Evolutionary conservation across 2,329 filamentous ascomycete genomes (phyloP).

Genomic region (Arachnomyces sp.): DNA sequence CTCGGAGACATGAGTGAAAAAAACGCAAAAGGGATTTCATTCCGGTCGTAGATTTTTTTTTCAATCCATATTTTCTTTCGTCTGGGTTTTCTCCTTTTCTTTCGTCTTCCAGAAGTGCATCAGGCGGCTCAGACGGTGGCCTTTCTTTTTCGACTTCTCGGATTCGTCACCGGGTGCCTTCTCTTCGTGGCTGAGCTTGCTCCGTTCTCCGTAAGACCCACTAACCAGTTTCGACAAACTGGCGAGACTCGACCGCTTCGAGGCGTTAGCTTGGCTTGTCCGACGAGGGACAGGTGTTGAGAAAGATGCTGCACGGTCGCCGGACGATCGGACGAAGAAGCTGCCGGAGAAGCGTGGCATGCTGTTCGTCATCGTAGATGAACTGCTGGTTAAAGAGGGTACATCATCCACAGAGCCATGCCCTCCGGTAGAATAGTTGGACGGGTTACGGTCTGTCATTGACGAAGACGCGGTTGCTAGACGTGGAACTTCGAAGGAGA

Average conservation of each 20-base stretch:
- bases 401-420: conserved; percentile 43
- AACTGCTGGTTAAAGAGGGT: conserved; percentile 43
- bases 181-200: conserved; percentile 39
- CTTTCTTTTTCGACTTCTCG: conserved; percentile 37
- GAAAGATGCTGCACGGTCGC: conserved; percentile 39
- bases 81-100: conserved; percentile 33
- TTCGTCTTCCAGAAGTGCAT: conserved; percentile 45
- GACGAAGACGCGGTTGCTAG: conserved; percentile 33
- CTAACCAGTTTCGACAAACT: conserved; percentile 42
- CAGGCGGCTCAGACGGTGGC: conserved; percentile 39
- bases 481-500: conserved; percentile 36
- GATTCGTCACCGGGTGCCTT: conserved; percentile 33
- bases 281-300: conserved; percentile 32
- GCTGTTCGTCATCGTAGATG: conserved; percentile 40
- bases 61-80: conserved; percentile 5
- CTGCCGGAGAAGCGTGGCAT: conserved; percentile 37
- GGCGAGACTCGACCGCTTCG: conserved; percentile 42
- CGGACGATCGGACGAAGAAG: conserved; percentile 34
- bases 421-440: conserved; percentile 23
- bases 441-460: conserved; percentile 34
- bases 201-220: conserved; percentile 36
- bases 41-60: background rate
- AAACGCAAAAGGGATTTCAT: background rate
- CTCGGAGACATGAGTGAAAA: background rate
- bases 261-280: conserved; percentile 31